Percentiles rank a stretch among this genome's conserved stretches.
phyloP scores from a whole-genome alignment of 139 green algal genomes.

The Chlamydomonas asymmetrica region DNA sequence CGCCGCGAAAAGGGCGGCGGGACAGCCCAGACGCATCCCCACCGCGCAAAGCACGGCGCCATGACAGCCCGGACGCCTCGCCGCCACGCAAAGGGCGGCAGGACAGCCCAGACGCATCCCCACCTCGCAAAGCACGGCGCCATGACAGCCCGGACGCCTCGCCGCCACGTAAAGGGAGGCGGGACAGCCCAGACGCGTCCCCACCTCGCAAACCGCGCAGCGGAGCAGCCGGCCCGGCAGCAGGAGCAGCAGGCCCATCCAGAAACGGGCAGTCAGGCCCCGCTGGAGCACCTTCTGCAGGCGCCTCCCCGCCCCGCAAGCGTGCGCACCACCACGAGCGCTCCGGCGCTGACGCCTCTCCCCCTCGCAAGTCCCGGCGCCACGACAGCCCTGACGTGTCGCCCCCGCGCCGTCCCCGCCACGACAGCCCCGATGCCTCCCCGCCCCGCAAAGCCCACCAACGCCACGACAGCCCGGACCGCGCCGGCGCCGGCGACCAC shows the following conservation, averaged over 20 bases:
- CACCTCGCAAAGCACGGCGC: conserved; percentile 17
- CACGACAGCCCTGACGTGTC: conserved; percentile 24
- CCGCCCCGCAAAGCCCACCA: conserved; percentile 18
- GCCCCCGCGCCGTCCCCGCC: conserved; percentile 14
- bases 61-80: conserved; percentile 32
- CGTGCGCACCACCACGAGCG: too few species aligned
- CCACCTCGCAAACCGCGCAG: too few species aligned
- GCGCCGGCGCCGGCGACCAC: conserved; percentile 3
- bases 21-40: conserved; percentile 36
- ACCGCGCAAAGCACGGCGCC: conserved; percentile 3
- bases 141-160: conserved; percentile 32
- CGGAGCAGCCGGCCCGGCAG: too few species aligned
- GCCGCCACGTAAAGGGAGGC: neutral
- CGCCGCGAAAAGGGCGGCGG: conserved; percentile 9
- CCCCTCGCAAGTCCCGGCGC: conserved; percentile 4
- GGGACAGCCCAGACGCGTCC: conserved; percentile 29
- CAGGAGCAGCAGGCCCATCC: too few species aligned
- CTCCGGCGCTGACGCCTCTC: conserved; percentile 15
- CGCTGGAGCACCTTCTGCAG: too few species aligned
- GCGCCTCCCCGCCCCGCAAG: too few species aligned
- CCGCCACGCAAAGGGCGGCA: conserved; percentile 23
- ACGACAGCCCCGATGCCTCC: conserved; percentile 37
- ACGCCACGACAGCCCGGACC: conserved; percentile 1
- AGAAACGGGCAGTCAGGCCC: too few species aligned
- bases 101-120: conserved; percentile 38